Evolutionary conservation across 2,329 filamentous ascomycete genomes (phyloP).

Genomic region (Colletotrichum musae): DNA sequence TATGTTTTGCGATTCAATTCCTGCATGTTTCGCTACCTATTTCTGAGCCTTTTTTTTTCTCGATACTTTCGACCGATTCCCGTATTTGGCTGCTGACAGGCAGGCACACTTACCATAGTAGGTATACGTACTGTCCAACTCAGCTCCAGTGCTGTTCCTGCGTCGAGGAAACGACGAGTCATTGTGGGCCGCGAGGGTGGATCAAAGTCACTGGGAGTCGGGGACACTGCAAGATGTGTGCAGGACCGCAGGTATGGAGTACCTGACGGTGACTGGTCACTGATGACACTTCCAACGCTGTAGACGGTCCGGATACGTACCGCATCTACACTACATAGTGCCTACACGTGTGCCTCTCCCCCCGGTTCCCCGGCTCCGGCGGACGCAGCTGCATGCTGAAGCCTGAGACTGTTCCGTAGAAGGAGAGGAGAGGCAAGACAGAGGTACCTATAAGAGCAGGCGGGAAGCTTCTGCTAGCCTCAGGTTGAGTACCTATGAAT

Average conservation of each 20-base stretch:
- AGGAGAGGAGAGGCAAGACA: conserved; percentile 10
- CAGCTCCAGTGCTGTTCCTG: background rate
- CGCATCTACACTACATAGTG: background rate
- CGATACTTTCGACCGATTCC: too few relatives aligned
- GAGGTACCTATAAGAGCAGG: background rate
- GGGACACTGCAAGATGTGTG: background rate
- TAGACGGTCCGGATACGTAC: conserved; percentile 11
- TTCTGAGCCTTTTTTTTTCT: too few relatives aligned
- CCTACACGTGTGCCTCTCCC: background rate
- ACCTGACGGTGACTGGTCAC: background rate
- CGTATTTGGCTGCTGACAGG: too few relatives aligned
- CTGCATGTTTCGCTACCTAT: too few relatives aligned
- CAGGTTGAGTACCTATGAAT: too few relatives aligned
- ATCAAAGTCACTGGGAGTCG: conserved; percentile 3
- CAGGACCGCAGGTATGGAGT: background rate
- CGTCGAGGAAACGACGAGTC: conserved; percentile 31
- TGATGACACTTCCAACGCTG: background rate
- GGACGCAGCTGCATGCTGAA: background rate
- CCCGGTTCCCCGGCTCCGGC: conserved; percentile 15
- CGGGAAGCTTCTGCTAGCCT: background rate
- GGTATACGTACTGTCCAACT: conserved; percentile 15
- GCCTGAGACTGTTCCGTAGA: background rate
- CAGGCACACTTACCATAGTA: background rate
- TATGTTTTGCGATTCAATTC: too few relatives aligned
- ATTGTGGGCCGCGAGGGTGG: conserved; percentile 27